These are phyloP conservation scores for Allium cepa DNA, from an alignment of 106 monocot species.

Conservation along the genomic window DNA sequence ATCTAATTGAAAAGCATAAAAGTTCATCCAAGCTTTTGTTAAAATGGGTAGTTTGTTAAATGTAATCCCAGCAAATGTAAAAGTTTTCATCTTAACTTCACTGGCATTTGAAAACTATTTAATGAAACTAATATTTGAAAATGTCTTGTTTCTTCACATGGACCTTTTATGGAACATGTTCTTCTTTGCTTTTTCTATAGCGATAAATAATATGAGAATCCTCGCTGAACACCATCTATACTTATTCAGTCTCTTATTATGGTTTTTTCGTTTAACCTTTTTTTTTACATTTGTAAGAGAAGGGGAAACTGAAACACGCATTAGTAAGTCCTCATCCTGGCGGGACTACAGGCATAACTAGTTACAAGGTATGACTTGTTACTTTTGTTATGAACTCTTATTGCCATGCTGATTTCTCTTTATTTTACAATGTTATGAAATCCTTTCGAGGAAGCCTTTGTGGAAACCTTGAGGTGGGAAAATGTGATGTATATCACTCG, in stretches of 20 bases:
- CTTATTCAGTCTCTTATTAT: neutral
- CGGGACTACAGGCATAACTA: conserved; percentile 74
- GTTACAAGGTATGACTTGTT: conserved; percentile 55
- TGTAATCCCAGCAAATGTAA: no score
- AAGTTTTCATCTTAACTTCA: no score
- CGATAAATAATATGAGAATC: no score
- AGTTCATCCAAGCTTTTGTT: no score
- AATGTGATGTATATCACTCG: neutral
- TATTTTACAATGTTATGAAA: neutral
- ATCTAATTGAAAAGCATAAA: no score
- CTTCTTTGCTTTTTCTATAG: no score
- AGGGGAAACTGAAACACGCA: conserved; percentile 88
- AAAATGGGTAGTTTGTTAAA: no score
- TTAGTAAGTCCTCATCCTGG: conserved; percentile 63
- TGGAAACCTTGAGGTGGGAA: neutral
- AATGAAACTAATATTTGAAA: no score
- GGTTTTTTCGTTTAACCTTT: neutral
- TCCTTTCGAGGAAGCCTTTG: neutral
- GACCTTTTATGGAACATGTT: no score
- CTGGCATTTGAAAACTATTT: no score
- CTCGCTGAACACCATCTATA: neutral
- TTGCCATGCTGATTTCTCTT: neutral
- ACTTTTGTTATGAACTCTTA: neutral
- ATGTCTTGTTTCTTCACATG: no score
- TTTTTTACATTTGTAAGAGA: conserved; percentile 34